Evolutionary conservation across 2,329 filamentous ascomycete species (phyloP).

Genomic region (Monosporascus sp.): DNA sequence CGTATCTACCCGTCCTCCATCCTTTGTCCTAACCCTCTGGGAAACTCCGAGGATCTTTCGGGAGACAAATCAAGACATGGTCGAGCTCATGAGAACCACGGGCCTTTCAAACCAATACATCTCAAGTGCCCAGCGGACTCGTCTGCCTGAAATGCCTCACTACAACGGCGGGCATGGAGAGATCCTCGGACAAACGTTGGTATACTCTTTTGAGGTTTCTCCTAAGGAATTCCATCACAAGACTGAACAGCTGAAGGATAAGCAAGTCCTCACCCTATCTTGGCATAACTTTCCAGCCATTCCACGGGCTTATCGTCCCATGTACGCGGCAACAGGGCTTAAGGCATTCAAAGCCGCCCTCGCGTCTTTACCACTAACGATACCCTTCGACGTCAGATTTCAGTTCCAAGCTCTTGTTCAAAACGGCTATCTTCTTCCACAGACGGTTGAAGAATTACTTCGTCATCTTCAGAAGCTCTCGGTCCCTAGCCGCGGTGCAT

Average conservation of each 20-base stretch:
- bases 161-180: slow-evolving; percentile 21
- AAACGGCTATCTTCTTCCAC: slow-evolving; percentile 57
- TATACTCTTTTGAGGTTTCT: slow-evolving; percentile 34
- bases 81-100: slow-evolving; percentile 12
- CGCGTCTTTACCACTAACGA: slow-evolving; percentile 17
- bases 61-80: slow-evolving; percentile 7
- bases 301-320: slow-evolving; percentile 3
- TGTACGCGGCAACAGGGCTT: slow-evolving; percentile 18
- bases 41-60: slow-evolving; percentile 46
- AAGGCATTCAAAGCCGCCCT: slow-evolving; percentile 28
- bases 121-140: slow-evolving; percentile 16
- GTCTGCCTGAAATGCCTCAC: slow-evolving; percentile 25
- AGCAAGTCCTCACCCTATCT: slow-evolving; percentile 19
- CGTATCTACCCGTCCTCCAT: slow-evolving; percentile 26
- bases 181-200: slow-evolving; percentile 35
- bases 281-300: slow-evolving; percentile 16
- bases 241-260: slow-evolving; percentile 20
- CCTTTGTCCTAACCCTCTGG: slow-evolving; percentile 45
- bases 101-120: slow-evolving; percentile 2
- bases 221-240: slow-evolving; percentile 22
- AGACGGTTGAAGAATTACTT: slow-evolving; percentile 41
- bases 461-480: slow-evolving; percentile 31
- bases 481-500: background rate
- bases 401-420: slow-evolving; percentile 59
- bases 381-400: slow-evolving; percentile 52